A percentile compares a stretch with the other conserved stretches of the same genome.
phyloP scores from a whole-genome alignment of 306 rosid species.

The Acacia acuminata region DNA sequence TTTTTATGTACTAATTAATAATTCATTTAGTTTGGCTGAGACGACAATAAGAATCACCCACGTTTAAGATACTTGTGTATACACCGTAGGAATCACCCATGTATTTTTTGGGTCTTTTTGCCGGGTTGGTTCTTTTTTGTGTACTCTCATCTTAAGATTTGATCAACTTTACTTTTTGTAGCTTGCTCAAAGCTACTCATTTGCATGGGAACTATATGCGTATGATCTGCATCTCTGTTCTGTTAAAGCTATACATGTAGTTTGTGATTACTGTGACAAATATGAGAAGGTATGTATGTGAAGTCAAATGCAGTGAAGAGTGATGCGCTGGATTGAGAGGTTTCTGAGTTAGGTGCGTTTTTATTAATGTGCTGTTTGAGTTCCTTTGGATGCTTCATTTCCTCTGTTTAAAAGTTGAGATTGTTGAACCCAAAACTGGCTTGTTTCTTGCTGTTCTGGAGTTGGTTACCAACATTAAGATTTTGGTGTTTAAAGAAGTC shows the following conservation, averaged over 20 bases:
- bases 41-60: neutral
- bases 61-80: slow-evolving; percentile 4
- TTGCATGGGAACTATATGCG: neutral
- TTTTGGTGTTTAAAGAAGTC: neutral
- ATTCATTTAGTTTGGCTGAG: neutral
- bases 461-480: neutral
- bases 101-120: neutral
- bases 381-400: slow-evolving; percentile 4
- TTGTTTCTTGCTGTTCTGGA: neutral
- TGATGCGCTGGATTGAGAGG: neutral
- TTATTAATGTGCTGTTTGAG: neutral
- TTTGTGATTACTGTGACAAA: neutral
- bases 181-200: neutral
- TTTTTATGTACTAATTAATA: neutral
- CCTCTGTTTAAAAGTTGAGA: neutral
- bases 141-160: neutral
- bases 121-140: neutral
- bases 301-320: neutral
- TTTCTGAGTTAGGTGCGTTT: neutral
- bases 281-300: neutral
- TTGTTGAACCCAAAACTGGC: neutral
- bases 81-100: neutral
- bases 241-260: neutral
- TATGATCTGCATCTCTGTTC: neutral
- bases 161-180: neutral